Conservation (phyloP, 1,284 basidiomycete genomes). For the Boletus semigastroideus region DNA sequence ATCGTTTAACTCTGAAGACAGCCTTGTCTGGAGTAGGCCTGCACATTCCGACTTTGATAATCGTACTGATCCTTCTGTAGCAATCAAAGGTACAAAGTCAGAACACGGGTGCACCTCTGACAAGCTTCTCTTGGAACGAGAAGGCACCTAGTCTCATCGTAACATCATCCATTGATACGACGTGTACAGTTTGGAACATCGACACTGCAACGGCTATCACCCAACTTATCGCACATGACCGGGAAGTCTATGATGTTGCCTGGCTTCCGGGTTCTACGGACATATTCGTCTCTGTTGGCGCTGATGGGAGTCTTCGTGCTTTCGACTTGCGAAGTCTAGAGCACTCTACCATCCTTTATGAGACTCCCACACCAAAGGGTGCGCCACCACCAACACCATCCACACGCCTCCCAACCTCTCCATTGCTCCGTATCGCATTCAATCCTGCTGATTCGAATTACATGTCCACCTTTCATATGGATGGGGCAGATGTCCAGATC, state of each 20-base stretch:
- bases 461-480: slow-evolving; percentile 93
- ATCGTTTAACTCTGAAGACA: slow-evolving; percentile 63
- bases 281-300: slow-evolving; percentile 98
- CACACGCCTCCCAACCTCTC: slow-evolving; percentile 71
- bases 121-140: slow-evolving; percentile 95
- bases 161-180: slow-evolving; percentile 95
- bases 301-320: slow-evolving; percentile 93
- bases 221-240: slow-evolving; percentile 97
- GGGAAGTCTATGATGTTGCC: slow-evolving; percentile 96
- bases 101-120: slow-evolving; percentile 83
- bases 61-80: slow-evolving; percentile 35
- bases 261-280: slow-evolving; percentile 99
- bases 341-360: slow-evolving; percentile 98
- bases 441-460: slow-evolving; percentile 87
- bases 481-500: slow-evolving; percentile 83
- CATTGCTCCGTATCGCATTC: slow-evolving; percentile 82
- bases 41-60: slow-evolving; percentile 8
- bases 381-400: slow-evolving; percentile 57
- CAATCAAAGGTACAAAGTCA: slow-evolving; percentile 88
- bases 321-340: slow-evolving; percentile 96
- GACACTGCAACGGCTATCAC: slow-evolving; percentile 95
- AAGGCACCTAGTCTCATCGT: slow-evolving; percentile 86
- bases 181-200: slow-evolving; percentile 97
- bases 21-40: slow-evolving; percentile 80
- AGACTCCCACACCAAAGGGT: slow-evolving; percentile 81